Evolutionary conservation across 371 early-diverging fungal species (phyloP).

Genomic region (Saksenaea oblongispora): DNA sequence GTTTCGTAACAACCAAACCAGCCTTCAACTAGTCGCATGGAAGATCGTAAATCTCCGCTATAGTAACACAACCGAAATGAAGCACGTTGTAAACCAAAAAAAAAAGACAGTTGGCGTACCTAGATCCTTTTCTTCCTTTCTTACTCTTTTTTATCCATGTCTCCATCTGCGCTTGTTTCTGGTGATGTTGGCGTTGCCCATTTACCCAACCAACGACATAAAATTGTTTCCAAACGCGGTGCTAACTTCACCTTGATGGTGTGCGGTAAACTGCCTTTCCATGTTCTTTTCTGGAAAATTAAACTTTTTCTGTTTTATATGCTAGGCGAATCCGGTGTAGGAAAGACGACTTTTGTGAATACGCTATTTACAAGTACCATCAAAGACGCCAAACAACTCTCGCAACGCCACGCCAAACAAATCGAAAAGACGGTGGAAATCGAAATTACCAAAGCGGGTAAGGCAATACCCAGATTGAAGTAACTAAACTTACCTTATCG

Average conservation of each 20-base stretch:
- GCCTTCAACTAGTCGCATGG: no score
- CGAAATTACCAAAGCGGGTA: constrained; percentile 52
- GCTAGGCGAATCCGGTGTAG: constrained; percentile 48
- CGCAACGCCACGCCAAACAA: constrained; percentile 55
- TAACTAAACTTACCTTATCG: not conserved
- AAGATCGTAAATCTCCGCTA: no score
- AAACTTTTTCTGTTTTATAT: not conserved
- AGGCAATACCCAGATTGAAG: not conserved
- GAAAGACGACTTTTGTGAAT: constrained; percentile 88
- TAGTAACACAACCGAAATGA: not conserved
- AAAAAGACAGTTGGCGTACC: not conserved
- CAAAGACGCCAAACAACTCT: constrained; percentile 63
- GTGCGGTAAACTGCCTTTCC: constrained; percentile 68
- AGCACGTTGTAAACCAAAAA: not conserved
- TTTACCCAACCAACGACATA: constrained; percentile 97
- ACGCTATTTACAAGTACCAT: constrained; percentile 76
- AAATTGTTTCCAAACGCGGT: constrained; percentile 91
- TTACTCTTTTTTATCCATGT: constrained; percentile 28
- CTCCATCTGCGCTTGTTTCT: constrained; percentile 54
- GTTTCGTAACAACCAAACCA: no score
- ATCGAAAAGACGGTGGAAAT: constrained; percentile 79
- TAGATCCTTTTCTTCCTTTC: not conserved
- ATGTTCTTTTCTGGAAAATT: not conserved
- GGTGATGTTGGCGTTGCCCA: constrained; percentile 93
- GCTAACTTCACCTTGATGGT: constrained; percentile 95